These are phyloP conservation scores for Acer saccharum DNA, from an alignment of 345 rosid species.

Conservation along the genomic window DNA sequence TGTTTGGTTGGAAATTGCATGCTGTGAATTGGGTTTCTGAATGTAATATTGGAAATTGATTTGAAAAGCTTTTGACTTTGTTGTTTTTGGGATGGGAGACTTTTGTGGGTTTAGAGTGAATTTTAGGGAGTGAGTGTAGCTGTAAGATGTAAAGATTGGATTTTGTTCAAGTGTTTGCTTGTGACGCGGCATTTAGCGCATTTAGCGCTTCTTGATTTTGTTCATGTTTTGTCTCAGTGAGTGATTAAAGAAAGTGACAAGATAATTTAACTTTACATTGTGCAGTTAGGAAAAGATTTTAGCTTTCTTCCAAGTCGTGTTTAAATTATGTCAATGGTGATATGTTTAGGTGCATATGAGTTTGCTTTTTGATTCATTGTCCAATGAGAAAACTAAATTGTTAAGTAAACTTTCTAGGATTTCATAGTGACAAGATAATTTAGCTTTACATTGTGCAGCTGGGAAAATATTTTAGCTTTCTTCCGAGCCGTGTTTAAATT, in stretches of 20 bases:
- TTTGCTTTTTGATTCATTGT: neutral
- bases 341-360: neutral
- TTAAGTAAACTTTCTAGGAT: neutral
- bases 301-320: neutral
- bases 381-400: neutral
- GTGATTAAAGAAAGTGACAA: neutral
- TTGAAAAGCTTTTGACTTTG: neutral
- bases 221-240: neutral
- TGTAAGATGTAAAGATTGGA: neutral
- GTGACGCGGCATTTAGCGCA: neutral
- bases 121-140: neutral
- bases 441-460: neutral
- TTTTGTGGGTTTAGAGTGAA: neutral
- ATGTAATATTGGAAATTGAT: neutral
- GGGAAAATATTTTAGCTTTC: neutral
- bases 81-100: neutral
- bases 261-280: neutral
- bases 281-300: neutral
- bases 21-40: neutral
- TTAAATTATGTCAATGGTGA: neutral
- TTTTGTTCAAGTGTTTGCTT: neutral
- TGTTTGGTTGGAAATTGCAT: neutral
- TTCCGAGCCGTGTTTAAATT: neutral
- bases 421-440: neutral
- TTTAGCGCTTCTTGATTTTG: neutral